Conservation (phyloP, 129 eudicot species). For the Ambrosia trifida region DNA sequence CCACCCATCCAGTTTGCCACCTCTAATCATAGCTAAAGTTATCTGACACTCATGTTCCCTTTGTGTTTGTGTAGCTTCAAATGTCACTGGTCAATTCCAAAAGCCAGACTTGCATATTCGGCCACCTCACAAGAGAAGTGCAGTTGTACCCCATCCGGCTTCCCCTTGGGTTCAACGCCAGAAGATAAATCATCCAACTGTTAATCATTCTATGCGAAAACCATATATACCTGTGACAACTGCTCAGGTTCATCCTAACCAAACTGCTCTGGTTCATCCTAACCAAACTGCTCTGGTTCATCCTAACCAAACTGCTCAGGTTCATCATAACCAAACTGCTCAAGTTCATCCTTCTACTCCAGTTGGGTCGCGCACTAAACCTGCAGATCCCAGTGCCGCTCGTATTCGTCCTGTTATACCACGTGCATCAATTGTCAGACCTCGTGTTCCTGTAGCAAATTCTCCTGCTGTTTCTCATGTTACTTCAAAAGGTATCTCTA, state of each 20-base stretch:
- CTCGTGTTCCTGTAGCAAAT: slow-evolving; percentile 13
- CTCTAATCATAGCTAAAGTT: neutral
- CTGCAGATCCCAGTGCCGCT: slow-evolving; percentile 17
- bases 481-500: slow-evolving; percentile 49
- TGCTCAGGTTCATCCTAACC: slow-evolving; percentile 2
- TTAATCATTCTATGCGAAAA: slow-evolving; percentile 21
- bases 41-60: slow-evolving; percentile 10
- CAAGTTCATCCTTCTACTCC: slow-evolving; percentile 15
- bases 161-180: slow-evolving; percentile 51
- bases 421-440: slow-evolving; percentile 9
- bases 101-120: slow-evolving; percentile 10
- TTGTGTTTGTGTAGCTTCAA: slow-evolving; percentile 25
- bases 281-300: too few relatives aligned
- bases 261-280: too few relatives aligned
- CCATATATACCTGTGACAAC: neutral
- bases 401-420: slow-evolving; percentile 19
- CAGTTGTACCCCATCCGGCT: slow-evolving; percentile 41
- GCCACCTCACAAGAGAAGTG: slow-evolving; percentile 51
- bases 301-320: too few relatives aligned
- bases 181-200: slow-evolving; percentile 34
- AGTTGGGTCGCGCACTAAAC: slow-evolving; percentile 2
- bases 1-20: slow-evolving; percentile 4
- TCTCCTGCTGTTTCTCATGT: slow-evolving; percentile 36
- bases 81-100: slow-evolving; percentile 22
- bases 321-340: neutral